Base-by-base conservation (phyloP, 1,284 basidiomycete species). In the Puccinia polysora region DNA sequence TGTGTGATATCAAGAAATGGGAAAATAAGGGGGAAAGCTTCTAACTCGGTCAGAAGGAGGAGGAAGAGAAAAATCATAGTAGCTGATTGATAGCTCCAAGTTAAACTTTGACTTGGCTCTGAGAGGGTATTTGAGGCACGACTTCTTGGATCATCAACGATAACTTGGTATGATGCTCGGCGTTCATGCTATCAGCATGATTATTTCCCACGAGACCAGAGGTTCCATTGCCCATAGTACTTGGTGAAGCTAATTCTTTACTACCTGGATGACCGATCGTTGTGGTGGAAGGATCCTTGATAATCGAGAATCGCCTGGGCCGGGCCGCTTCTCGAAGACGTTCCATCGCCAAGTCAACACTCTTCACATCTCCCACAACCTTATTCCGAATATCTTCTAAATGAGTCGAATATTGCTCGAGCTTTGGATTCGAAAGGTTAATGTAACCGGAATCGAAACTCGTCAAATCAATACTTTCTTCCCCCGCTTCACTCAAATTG, bases 271-370 rank as follows among this genome's bases (percentile, higher is more conserved):
- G 10, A 45, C 10, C n/a, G n/a, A 45, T 10, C 10, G 40, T n/a
- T 45, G 10, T 45, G 20, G 14, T 52, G 23, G 49, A 52, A 10
- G 14, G 49, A 52, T 52, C 20, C 14, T 12, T 52, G 7, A 7
- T 23, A 10, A 69, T 15, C 18, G 65, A 47, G 28, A 70, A 34
- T 8, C 56, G 52, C 25, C 52, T 55, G 15, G 60, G 69, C 14
- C 28, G 60, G 25, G 59, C 69, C 10, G 60, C 69, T 12, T 60
- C 25, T 7, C 69, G 69, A 25, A 72, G 52, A 45, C 69, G 59
- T 56, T 64, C 60, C 34, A 72, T 53, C 8, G 60, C 69, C 30
- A 72, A 10, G n/a, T 72, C 69, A 14, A 64, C 69, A 14, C 52
- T 64, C 12, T 38, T 50, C 28, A 70, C 58, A 25, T 59, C 49